Conservation (phyloP, 148 eudicot genomes). For the Chenopodium album region DNA sequence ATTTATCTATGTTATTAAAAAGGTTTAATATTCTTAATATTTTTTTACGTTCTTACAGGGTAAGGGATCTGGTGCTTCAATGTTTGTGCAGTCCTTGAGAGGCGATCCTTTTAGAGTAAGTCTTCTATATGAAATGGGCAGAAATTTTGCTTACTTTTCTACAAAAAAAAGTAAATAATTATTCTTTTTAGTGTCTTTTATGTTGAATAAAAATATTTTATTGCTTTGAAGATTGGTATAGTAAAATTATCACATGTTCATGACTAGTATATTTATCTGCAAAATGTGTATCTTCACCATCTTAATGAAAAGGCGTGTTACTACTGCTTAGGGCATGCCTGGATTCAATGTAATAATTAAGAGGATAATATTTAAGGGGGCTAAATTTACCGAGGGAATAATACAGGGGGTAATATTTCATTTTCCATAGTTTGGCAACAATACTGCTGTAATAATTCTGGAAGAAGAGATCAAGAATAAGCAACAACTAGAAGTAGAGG, state of each 20-base stretch:
- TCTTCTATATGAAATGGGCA: neutral
- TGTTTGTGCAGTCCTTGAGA: slow-evolving; percentile 92
- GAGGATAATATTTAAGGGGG: no score
- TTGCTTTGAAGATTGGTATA: neutral
- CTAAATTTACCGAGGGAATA: no score
- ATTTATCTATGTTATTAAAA: neutral
- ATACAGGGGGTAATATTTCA: no score
- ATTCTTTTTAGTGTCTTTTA: neutral
- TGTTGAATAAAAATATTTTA: neutral
- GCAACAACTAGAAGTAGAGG: no score
- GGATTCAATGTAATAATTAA: no score
- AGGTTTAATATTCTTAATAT: neutral
- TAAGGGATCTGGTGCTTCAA: slow-evolving; percentile 62
- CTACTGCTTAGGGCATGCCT: no score
- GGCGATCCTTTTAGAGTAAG: slow-evolving; percentile 89
- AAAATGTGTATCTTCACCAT: neutral
- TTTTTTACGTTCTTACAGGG: slow-evolving; percentile 45
- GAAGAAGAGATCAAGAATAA: no score
- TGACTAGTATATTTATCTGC: neutral
- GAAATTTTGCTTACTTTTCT: neutral
- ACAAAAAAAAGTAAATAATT: neutral
- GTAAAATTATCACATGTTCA: neutral
- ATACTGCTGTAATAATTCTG: no score
- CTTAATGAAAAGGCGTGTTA: neutral
- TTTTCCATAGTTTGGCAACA: no score